phyloP scores from a whole-genome alignment of 1,139 yeast genomes.

The Debaryomyces singareniensis region DNA sequence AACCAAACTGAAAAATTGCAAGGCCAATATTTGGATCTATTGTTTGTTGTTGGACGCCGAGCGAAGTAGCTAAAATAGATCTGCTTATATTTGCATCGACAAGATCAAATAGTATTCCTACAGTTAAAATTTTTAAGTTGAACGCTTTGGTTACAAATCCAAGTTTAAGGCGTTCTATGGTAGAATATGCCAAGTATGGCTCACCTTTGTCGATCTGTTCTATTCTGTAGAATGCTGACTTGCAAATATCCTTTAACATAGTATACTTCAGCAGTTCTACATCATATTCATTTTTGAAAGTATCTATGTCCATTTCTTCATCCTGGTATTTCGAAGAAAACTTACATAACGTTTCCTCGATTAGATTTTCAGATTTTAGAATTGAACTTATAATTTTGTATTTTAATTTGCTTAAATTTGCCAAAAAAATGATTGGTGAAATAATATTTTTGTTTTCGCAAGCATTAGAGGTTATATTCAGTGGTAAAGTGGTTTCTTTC shows the following conservation, averaged over 20 bases:
- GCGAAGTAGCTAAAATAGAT: slow-evolving; percentile 31
- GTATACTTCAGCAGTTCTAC: slow-evolving; percentile 20
- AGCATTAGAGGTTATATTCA: slow-evolving; percentile 20
- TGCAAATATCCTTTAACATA: slow-evolving; percentile 24
- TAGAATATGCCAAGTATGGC: slow-evolving; percentile 37
- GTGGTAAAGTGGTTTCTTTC: slow-evolving; percentile 16
- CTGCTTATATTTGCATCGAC: slow-evolving; percentile 27
- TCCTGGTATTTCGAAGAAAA: slow-evolving; percentile 11
- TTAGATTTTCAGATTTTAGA: slow-evolving; percentile 9
- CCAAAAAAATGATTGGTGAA: slow-evolving; percentile 40
- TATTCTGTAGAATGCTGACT: slow-evolving; percentile 33
- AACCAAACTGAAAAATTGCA: slow-evolving; percentile 47
- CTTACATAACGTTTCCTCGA: neutral
- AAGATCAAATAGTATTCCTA: slow-evolving; percentile 38
- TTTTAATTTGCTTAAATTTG: slow-evolving; percentile 38
- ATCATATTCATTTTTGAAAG: slow-evolving; percentile 11
- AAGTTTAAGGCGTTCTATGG: slow-evolving; percentile 29
- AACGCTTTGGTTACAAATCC: slow-evolving; percentile 38
- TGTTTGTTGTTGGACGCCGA: slow-evolving; percentile 36
- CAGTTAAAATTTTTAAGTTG: slow-evolving; percentile 36
- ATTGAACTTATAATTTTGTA: slow-evolving; percentile 25
- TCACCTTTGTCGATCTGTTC: slow-evolving; percentile 42
- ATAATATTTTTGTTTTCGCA: slow-evolving; percentile 25
- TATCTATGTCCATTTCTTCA: slow-evolving; percentile 6
- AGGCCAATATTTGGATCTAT: slow-evolving; percentile 42